Percentiles rank a stretch among this genome's conserved stretches.
These are phyloP conservation scores for Fusarium nygamai DNA, from an alignment of 2,329 filamentous ascomycete genomes.

Conservation along the genomic window DNA sequence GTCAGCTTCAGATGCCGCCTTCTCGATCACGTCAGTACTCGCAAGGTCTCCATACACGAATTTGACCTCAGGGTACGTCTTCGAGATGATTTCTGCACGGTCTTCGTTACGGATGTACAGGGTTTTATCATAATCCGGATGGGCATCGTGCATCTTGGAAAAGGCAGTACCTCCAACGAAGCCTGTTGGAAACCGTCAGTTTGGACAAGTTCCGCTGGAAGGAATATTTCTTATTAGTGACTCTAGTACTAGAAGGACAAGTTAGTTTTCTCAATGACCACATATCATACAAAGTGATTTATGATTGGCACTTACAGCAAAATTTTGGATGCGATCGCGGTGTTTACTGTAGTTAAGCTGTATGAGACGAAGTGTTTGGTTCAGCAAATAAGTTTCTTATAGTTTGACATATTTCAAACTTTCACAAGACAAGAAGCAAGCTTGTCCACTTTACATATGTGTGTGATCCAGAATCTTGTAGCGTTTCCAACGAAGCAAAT, in stretches of 20 bases:
- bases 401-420: not conserved
- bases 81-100: conserved; percentile 55
- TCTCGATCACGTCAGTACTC: conserved; percentile 57
- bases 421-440: fast-evolving
- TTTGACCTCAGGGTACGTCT: conserved; percentile 58
- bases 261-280: not conserved
- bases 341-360: not conserved
- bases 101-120: conserved; percentile 59
- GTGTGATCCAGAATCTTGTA: not conserved
- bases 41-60: conserved; percentile 61
- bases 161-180: conserved; percentile 64
- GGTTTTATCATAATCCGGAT: conserved; percentile 59
- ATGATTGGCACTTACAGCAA: conserved; percentile 50
- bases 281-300: not conserved
- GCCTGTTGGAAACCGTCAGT: conserved; percentile 45
- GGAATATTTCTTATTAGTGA: conserved; percentile 52
- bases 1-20: conserved; percentile 61
- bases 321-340: conserved; percentile 52
- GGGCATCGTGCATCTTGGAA: conserved; percentile 52
- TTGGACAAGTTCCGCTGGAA: not conserved
- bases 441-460: no score
- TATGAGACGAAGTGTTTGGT: not conserved
- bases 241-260: conserved; percentile 51
- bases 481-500: not conserved
- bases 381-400: no score